Percentiles rank a stretch among this genome's conserved stretches.
These are phyloP conservation scores for Fusarium buxicola DNA, from an alignment of 2,329 filamentous ascomycete species.

Conservation along the genomic window DNA sequence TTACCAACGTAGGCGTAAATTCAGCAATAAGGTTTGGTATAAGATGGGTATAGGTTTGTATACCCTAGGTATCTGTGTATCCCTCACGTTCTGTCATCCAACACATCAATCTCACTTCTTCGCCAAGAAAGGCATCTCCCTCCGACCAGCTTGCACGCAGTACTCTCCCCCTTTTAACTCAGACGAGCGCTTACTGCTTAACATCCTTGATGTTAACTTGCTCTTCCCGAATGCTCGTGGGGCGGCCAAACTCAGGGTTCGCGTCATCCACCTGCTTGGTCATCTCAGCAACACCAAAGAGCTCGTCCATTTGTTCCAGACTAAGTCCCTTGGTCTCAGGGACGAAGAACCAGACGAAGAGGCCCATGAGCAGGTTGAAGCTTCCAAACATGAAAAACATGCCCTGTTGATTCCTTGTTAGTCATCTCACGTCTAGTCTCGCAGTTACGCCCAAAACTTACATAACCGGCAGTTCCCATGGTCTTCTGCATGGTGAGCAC, in stretches of 20 bases:
- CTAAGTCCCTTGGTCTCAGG: constrained; percentile 77
- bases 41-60: not conserved
- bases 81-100: not conserved
- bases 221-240: constrained; percentile 45
- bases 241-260: constrained; percentile 46
- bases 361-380: constrained; percentile 73
- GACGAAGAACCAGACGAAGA: constrained; percentile 75
- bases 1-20: not conserved
- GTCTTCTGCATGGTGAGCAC: constrained; percentile 75
- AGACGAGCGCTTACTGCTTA: constrained; percentile 1
- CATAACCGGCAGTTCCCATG: constrained; percentile 57
- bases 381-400: constrained; percentile 77
- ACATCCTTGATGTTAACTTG: constrained; percentile 29
- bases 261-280: constrained; percentile 49
- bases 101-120: not conserved
- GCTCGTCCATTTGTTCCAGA: constrained; percentile 74
- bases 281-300: constrained; percentile 69
- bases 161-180: not conserved
- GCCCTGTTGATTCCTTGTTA: constrained; percentile 51
- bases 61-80: constrained; percentile 1
- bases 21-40: not conserved
- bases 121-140: not conserved
- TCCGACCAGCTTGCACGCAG: not conserved
- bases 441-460: constrained; percentile 41
- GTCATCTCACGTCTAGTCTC: not conserved